phyloP scores from a whole-genome alignment of 768 basidiomycete species.

The Russula virescens region DNA sequence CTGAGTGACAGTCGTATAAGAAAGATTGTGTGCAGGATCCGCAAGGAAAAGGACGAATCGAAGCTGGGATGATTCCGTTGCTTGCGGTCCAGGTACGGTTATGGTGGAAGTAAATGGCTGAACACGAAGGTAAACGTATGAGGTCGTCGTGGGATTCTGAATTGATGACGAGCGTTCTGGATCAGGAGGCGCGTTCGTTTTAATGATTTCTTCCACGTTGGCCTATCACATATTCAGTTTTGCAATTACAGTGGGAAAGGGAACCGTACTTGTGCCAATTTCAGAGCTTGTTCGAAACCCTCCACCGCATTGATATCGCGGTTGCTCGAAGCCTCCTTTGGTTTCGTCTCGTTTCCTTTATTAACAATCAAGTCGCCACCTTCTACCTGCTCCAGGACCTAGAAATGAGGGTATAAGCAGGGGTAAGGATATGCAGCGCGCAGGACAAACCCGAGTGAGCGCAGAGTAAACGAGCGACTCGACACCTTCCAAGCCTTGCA shows the following conservation, averaged over 20 bases:
- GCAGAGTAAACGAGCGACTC: conserved; percentile 91
- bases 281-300: conserved; percentile 76
- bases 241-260: conserved; percentile 1
- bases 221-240: conserved; percentile 43
- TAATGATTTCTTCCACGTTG: conserved; percentile 69
- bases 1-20: conserved; percentile 77
- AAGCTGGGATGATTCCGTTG: conserved; percentile 36
- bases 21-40: conserved; percentile 77
- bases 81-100: conserved; percentile 35
- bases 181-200: conserved; percentile 45
- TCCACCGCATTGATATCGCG: conserved; percentile 81
- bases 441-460: conserved; percentile 58
- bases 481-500: conserved; percentile 94
- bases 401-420: conserved; percentile 5
- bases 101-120: conserved; percentile 74
- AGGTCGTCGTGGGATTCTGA: conserved; percentile 69
- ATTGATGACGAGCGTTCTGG: conserved; percentile 30
- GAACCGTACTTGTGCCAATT: conserved; percentile 66
- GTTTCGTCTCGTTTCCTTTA: conserved; percentile 68
- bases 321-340: conserved; percentile 47
- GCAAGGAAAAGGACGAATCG: conserved; percentile 59
- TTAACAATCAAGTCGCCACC: conserved; percentile 89
- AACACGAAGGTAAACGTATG: conserved; percentile 88
- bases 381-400: conserved; percentile 91
- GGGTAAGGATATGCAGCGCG: neutral